phyloP scores from a whole-genome alignment of 208 protist species.

The Crithidia acanthocephali region DNA sequence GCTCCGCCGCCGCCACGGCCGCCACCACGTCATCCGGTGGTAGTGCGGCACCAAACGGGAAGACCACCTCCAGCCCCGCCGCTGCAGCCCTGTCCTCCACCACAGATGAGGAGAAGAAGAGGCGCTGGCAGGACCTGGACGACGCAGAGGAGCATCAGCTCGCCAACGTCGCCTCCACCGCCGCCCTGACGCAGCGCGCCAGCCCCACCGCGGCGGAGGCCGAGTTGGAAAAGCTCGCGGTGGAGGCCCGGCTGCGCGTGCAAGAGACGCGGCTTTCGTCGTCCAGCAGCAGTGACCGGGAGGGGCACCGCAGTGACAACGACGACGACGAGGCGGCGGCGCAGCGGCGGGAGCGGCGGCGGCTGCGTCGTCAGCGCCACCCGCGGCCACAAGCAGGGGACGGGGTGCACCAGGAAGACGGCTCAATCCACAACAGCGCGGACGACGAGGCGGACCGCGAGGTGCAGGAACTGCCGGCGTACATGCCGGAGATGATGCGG shows the following conservation, averaged over 20 bases:
- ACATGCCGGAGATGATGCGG: conserved; percentile 44
- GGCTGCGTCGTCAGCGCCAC: not conserved
- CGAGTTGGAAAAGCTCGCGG: conserved; percentile 20
- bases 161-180: conserved; percentile 30
- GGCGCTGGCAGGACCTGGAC: conserved; percentile 21
- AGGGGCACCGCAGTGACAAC: not conserved
- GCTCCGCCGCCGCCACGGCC: not conserved
- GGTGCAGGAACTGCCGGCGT: conserved; percentile 26
- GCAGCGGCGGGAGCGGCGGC: not conserved
- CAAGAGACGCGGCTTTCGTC: conserved; percentile 5
- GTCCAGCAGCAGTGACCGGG: not conserved
- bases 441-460: conserved; percentile 11
- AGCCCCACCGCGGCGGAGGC: conserved; percentile 19
- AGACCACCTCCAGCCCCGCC: not conserved
- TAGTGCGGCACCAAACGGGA: not conserved
- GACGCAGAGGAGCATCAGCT: conserved; percentile 32
- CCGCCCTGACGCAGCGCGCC: conserved; percentile 22
- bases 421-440: conserved; percentile 14
- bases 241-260: conserved; percentile 30
- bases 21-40: not conserved
- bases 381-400: not conserved
- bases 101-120: not conserved
- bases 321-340: not conserved
- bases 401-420: conserved; percentile 11
- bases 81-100: not conserved